Conservation (phyloP, 805 yeast species). For the Metschnikowia kunwiensis region DNA sequence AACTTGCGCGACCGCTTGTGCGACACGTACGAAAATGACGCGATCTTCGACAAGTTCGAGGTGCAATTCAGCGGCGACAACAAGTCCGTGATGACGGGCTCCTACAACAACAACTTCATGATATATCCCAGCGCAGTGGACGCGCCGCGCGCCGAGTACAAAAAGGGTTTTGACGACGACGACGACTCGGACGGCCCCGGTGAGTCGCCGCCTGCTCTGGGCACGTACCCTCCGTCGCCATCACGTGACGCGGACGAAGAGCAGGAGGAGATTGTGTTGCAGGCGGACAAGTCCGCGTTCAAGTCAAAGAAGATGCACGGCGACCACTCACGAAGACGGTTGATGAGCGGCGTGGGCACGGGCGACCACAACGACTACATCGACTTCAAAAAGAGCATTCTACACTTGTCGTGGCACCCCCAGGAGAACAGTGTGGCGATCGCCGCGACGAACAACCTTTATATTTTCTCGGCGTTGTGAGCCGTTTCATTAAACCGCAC, state of each 20-base stretch:
- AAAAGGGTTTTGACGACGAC: conserved; percentile 29
- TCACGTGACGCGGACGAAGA: conserved; percentile 31
- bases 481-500: too few species aligned
- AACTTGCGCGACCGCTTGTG: conserved; percentile 89
- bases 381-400: conserved; percentile 90
- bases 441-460: conserved; percentile 95
- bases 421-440: conserved; percentile 93
- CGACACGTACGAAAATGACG: conserved; percentile 97
- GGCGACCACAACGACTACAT: conserved; percentile 68
- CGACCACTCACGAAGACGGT: conserved; percentile 43
- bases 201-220: conserved; percentile 26
- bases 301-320: conserved; percentile 64
- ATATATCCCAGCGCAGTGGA: conserved; percentile 80
- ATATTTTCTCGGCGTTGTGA: conserved; percentile 74
- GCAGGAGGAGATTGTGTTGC: conserved; percentile 68
- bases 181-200: conserved; percentile 41
- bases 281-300: conserved; percentile 97
- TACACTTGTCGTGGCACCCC: conserved; percentile 99
- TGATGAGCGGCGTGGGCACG: conserved; percentile 47
- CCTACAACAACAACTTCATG: conserved; percentile 95
- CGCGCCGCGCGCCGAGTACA: conserved; percentile 4
- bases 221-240: conserved; percentile 33
- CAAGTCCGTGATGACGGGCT: conserved; percentile 90
- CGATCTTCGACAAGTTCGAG: conserved; percentile 97
- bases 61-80: conserved; percentile 94